Evolutionary conservation across 768 basidiomycete species (phyloP).

Genomic region (Chiua virens): DNA sequence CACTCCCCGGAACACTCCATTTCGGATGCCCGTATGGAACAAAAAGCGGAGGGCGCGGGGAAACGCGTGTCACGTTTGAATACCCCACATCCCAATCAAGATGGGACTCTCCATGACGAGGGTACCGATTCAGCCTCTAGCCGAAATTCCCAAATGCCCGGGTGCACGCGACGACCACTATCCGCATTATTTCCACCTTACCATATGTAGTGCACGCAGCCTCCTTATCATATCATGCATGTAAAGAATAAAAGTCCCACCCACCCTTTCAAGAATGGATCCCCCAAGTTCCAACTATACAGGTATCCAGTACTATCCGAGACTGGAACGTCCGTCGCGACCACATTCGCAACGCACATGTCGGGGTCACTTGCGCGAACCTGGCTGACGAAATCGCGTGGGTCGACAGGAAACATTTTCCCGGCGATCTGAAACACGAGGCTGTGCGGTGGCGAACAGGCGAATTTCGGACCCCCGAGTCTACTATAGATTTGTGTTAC

Average conservation of each 20-base stretch:
- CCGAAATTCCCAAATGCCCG: background rate
- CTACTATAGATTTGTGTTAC: conserved; percentile 44
- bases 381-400: conserved; percentile 64
- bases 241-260: conserved; percentile 19
- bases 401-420: conserved; percentile 68
- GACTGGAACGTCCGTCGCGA: conserved; percentile 60
- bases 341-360: conserved; percentile 55
- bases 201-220: background rate
- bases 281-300: conserved; percentile 78
- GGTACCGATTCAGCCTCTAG: background rate
- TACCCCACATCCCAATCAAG: conserved; percentile 3
- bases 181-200: conserved; percentile 9
- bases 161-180: background rate
- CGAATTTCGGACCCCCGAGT: conserved; percentile 49
- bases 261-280: conserved; percentile 74
- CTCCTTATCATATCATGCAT: background rate
- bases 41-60: background rate
- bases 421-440: conserved; percentile 71
- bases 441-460: conserved; percentile 60
- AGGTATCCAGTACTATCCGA: conserved; percentile 52
- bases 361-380: conserved; percentile 36
- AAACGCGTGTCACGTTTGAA: background rate
- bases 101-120: background rate
- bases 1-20: background rate
- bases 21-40: conserved; percentile 12